Conservation (phyloP, 2,329 filamentous ascomycete genomes). For the Colletotrichum godetiae region DNA sequence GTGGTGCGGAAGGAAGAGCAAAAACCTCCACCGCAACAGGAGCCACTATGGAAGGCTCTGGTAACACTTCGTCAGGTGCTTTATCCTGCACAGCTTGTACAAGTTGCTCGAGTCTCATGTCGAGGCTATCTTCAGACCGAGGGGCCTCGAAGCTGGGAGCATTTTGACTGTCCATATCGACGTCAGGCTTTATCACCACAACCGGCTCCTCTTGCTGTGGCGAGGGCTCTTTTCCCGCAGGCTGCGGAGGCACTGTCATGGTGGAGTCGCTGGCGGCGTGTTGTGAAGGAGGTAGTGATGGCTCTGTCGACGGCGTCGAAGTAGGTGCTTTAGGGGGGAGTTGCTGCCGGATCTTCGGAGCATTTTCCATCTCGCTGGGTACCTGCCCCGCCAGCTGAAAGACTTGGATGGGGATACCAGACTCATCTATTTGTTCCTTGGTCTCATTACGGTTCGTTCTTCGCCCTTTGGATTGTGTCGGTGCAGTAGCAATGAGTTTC, state of each 20-base stretch:
- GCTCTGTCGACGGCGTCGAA: constrained; percentile 13
- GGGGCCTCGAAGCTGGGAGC: constrained; percentile 22
- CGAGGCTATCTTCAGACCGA: constrained; percentile 12
- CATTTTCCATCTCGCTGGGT: constrained; percentile 26
- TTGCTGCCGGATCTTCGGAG: constrained; percentile 4
- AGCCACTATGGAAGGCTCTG: constrained; percentile 2
- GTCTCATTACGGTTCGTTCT: constrained; percentile 44
- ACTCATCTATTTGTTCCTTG: constrained; percentile 43
- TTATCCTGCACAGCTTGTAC: constrained; percentile 16
- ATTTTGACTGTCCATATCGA: constrained; percentile 12
- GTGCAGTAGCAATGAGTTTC: constrained; percentile 45
- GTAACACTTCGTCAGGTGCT: not conserved
- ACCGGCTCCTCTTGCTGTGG: constrained; percentile 37
- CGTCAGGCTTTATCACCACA: constrained; percentile 34
- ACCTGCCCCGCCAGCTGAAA: constrained; percentile 46
- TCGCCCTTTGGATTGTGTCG: constrained; percentile 21
- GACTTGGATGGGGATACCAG: constrained; percentile 55
- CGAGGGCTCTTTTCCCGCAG: constrained; percentile 37
- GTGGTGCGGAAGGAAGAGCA: constrained; percentile 19
- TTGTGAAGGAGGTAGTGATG: not conserved
- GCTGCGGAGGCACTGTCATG: constrained; percentile 9
- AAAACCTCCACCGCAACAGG: not conserved
- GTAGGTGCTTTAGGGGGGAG: constrained; percentile 1
- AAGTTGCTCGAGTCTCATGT: constrained; percentile 17
- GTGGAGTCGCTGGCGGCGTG: constrained; percentile 11